Evolutionary conservation across 441 rosid species (phyloP).

Genomic region (Bocquillonia castaneifolia): DNA sequence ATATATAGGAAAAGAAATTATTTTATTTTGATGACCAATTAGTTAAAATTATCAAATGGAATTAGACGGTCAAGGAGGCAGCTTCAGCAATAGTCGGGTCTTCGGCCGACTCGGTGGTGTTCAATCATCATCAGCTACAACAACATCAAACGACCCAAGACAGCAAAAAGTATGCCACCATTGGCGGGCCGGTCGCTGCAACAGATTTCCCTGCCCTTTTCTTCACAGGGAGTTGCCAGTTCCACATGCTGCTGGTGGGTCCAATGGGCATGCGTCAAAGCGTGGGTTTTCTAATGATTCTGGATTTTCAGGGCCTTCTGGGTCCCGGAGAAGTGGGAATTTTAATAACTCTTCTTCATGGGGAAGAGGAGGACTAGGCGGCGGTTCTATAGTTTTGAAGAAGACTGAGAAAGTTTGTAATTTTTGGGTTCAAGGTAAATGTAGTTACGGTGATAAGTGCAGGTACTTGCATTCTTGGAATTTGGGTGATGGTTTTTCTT

Average conservation of each 20-base stretch:
- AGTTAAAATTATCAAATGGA: conserved; percentile 39
- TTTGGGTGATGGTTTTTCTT: conserved; percentile 61
- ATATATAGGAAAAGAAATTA: too few species aligned
- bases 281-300: conserved; percentile 59
- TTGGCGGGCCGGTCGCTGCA: conserved; percentile 89
- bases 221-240: conserved; percentile 70
- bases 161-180: conserved; percentile 70
- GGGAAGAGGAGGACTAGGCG: conserved; percentile 65
- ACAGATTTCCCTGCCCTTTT: conserved; percentile 60
- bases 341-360: conserved; percentile 42
- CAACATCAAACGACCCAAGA: conserved; percentile 8
- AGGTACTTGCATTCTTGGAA: conserved; percentile 86
- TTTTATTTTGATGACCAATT: not conserved
- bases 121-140: conserved; percentile 33
- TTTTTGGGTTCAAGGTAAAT: conserved; percentile 83
- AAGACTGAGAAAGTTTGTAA: conserved; percentile 75
- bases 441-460: conserved; percentile 71
- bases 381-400: conserved; percentile 30
- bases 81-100: conserved; percentile 41
- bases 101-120: conserved; percentile 60
- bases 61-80: conserved; percentile 63
- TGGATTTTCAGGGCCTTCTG: conserved; percentile 53
- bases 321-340: conserved; percentile 48
- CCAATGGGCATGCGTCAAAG: conserved; percentile 45
- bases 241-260: conserved; percentile 17